phyloP scores from a whole-genome alignment of 2,329 filamentous ascomycete genomes.

The Penicillium carneum region DNA sequence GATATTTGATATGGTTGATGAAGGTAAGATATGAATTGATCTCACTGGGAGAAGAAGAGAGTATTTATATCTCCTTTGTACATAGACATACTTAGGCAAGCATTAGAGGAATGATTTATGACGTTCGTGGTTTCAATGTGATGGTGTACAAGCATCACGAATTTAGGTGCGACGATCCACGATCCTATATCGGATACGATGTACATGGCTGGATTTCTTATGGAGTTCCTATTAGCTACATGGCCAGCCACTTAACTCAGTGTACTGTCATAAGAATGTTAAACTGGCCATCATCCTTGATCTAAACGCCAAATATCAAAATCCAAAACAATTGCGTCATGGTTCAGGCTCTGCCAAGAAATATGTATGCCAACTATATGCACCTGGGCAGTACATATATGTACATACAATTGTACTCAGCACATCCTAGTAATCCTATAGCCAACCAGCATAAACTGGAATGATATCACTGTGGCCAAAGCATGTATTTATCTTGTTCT shows the following conservation, averaged over 20 bases:
- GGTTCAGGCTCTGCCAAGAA: constrained; percentile 3
- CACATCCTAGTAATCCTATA: neutral
- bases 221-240: neutral
- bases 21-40: neutral
- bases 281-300: neutral
- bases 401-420: neutral
- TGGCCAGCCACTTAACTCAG: constrained; percentile 6
- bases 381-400: neutral
- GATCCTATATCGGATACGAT: neutral
- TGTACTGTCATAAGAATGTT: neutral
- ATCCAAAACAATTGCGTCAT: constrained; percentile 11
- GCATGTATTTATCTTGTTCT: neutral
- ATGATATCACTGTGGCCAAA: constrained; percentile 9
- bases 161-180: neutral
- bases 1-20: neutral
- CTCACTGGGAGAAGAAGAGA: neutral
- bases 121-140: constrained; percentile 1
- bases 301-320: neutral
- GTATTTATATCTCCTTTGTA: neutral
- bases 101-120: neutral
- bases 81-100: neutral
- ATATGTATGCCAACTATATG: constrained; percentile 2
- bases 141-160: constrained; percentile 3
- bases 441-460: neutral
- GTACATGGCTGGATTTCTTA: neutral